Evolutionary conservation across 2,329 filamentous ascomycete genomes (phyloP), one percentile per base, ranked within the genome.

Genomic region (Pseudogymnoascus sp.): DNA sequence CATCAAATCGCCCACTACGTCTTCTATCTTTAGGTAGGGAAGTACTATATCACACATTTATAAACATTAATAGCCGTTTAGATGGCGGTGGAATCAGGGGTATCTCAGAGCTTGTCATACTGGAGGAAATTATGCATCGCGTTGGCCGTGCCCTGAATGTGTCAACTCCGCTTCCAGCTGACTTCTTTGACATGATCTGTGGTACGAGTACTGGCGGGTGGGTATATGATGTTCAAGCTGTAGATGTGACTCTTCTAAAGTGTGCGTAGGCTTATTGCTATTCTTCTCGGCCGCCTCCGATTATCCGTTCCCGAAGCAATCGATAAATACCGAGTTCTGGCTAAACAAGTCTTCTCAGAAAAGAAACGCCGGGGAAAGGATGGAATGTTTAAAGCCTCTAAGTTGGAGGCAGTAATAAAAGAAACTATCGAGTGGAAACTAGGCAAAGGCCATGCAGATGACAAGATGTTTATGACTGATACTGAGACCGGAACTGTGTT

Each of bases 81-180:
- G 66, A 69, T 64, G 69, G 70, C 9, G 70, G 69, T 3, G 70
- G 70, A 8, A 67, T 71, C 38, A 60, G 69, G 1, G 70, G 70
- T 0, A 36, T 71, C 10, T 71, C 70, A 0, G 66, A 66, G 17
- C 63, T 71, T 4, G 15, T 68, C 11, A 70, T 71, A 17, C 62
- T 71, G 1, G 31, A 68, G 4, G 44, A 65, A 10, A 68, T 71
- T n/a, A 68, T 71, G 68, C 28, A 67, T 7, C 36, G 60, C 15
- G 31, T 69, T 11, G 28, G 63, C 26, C 53, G 40, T 8, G 47
- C 26, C 15, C 13, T 26, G 19, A 60, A 62, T 7, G 26, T 62
- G 9, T 2, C 15, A n/a, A 11, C 17, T 5, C 59, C 33, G 19
- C 13, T 61, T 2, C 33, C 59, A 0, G 33, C 59, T 6, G 59